phyloP scores from a whole-genome alignment of 352 stramenopile species.

The Phytophthora nicotianae region DNA sequence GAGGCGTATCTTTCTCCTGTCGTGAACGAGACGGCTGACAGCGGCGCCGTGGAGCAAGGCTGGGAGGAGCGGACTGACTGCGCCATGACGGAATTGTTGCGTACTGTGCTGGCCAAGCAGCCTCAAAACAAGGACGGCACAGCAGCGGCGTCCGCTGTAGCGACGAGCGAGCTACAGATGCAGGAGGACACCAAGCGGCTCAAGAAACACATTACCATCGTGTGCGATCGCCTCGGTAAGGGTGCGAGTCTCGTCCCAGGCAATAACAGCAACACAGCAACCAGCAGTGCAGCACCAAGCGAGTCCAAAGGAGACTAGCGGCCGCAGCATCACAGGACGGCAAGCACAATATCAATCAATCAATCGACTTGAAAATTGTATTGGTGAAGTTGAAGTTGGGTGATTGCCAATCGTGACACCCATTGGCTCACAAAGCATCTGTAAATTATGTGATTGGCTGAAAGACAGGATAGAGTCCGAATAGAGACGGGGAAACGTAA shows the following conservation, averaged over 20 bases:
- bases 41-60: constrained; percentile 58
- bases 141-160: constrained; percentile 21
- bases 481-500: neutral
- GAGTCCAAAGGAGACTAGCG: constrained; percentile 33
- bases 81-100: constrained; percentile 86
- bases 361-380: constrained; percentile 29
- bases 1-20: constrained; percentile 70
- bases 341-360: constrained; percentile 10
- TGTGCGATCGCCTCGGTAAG: constrained; percentile 89
- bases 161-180: constrained; percentile 63
- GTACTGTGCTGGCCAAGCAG: constrained; percentile 75
- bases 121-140: constrained; percentile 44
- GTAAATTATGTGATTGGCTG: constrained; percentile 2
- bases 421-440: constrained; percentile 3
- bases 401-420: constrained; percentile 14
- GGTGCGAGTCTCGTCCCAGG: constrained; percentile 53
- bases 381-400: constrained; percentile 32
- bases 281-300: constrained; percentile 10
- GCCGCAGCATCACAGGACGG: too few species aligned
- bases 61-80: constrained; percentile 90
- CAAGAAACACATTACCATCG: constrained; percentile 91
- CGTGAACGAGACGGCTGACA: constrained; percentile 46
- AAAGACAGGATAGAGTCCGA: neutral
- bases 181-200: constrained; percentile 84
- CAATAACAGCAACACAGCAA: constrained; percentile 4